Conservation (phyloP, 371 early-diverging fungal species). For the Mucor velutinosus region DNA sequence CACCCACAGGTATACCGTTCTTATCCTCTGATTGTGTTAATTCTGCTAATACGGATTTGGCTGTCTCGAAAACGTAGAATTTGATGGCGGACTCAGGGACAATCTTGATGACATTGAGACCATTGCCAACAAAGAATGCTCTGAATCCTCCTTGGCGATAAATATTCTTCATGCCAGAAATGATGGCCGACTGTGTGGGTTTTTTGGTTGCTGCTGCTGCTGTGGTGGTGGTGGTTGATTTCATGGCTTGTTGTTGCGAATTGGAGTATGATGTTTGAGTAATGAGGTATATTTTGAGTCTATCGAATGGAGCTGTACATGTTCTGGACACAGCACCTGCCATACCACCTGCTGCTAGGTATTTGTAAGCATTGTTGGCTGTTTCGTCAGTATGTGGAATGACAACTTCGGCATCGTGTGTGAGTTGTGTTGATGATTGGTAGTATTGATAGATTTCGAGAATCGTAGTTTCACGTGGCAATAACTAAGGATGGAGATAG, state of each 20-base stretch:
- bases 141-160: constrained; percentile 67
- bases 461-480: constrained; percentile 49
- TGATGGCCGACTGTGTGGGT: constrained; percentile 30
- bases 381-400: constrained; percentile 61
- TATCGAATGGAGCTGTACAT: constrained; percentile 83
- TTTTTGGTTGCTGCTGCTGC: constrained; percentile 6
- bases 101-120: constrained; percentile 80
- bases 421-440: constrained; percentile 62
- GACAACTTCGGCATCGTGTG: constrained; percentile 68
- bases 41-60: constrained; percentile 60
- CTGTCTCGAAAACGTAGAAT: constrained; percentile 73
- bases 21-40: constrained; percentile 51
- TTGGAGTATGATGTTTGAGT: constrained; percentile 45
- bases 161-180: constrained; percentile 44
- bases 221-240: neutral
- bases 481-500: constrained; percentile 17
- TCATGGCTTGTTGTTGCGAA: neutral
- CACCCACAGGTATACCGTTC: constrained; percentile 61
- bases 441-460: constrained; percentile 70
- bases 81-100: constrained; percentile 81
- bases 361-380: constrained; percentile 53
- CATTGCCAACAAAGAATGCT: constrained; percentile 83
- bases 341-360: constrained; percentile 76
- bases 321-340: constrained; percentile 82
- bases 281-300: constrained; percentile 77